Percentiles rank a stretch among this genome's conserved stretches.
phyloP scores from a whole-genome alignment of 1,139 yeast species.

The Yamadazyma sp. region DNA sequence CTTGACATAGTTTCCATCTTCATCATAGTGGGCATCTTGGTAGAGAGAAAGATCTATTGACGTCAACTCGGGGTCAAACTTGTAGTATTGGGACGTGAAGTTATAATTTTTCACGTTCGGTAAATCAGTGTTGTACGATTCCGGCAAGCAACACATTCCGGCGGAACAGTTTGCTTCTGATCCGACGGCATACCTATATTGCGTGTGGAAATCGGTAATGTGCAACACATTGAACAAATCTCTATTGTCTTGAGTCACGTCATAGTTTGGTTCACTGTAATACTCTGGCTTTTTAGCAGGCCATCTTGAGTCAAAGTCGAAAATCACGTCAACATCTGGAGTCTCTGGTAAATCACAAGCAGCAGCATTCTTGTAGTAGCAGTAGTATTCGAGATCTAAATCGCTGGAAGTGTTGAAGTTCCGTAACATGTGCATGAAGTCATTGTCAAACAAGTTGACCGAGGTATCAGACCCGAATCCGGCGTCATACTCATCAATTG shows the following conservation, averaged over 20 bases:
- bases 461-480: slow-evolving; percentile 25
- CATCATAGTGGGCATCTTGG: slow-evolving; percentile 39
- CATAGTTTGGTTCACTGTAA: slow-evolving; percentile 25
- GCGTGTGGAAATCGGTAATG: slow-evolving; percentile 63
- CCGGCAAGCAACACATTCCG: slow-evolving; percentile 51
- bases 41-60: slow-evolving; percentile 22
- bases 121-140: slow-evolving; percentile 31
- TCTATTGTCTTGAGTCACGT: slow-evolving; percentile 10
- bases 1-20: slow-evolving; percentile 31
- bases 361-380: slow-evolving; percentile 25
- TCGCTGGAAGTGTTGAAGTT: slow-evolving; percentile 37
- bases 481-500: slow-evolving; percentile 21
- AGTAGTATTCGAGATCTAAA: slow-evolving; percentile 34
- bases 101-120: slow-evolving; percentile 26
- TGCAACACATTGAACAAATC: slow-evolving; percentile 60
- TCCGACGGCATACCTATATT: slow-evolving; percentile 55
- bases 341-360: slow-evolving; percentile 32
- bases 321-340: slow-evolving; percentile 26
- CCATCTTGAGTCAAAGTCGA: slow-evolving; percentile 30
- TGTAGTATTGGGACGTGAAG: slow-evolving; percentile 28
- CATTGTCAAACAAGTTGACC: slow-evolving; percentile 39
- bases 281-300: slow-evolving; percentile 29
- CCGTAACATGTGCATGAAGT: slow-evolving; percentile 36
- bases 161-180: slow-evolving; percentile 60
- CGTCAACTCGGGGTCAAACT: slow-evolving; percentile 18